A percentile compares a stretch with the other conserved stretches of the same genome.
These are phyloP conservation scores for Neonectria sp. DNA, from an alignment of 2,329 filamentous ascomycete species.

Conservation along the genomic window DNA sequence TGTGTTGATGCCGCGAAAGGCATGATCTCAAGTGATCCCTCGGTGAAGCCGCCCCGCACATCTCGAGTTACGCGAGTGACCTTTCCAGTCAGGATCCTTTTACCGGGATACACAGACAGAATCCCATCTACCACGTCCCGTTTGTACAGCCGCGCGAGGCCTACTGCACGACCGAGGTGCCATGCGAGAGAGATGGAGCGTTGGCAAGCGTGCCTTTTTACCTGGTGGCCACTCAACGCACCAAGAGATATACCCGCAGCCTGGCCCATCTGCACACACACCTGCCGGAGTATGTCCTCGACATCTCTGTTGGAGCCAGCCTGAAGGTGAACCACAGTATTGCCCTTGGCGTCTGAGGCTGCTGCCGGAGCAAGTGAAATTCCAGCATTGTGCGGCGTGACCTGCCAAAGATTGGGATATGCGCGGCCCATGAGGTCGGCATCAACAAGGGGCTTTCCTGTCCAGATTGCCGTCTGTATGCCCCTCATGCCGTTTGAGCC, in stretches of 20 bases:
- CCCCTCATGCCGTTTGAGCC: slow-evolving; percentile 33
- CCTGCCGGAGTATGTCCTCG: slow-evolving; percentile 15
- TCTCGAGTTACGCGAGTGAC: slow-evolving; percentile 14
- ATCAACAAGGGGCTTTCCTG: slow-evolving; percentile 23
- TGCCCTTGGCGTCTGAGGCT: slow-evolving; percentile 23
- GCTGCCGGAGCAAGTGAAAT: slow-evolving; percentile 16
- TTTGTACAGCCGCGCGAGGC: neutral
- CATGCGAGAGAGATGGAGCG: slow-evolving; percentile 16
- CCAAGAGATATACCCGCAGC: slow-evolving; percentile 15
- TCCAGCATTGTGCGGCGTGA: slow-evolving; percentile 18
- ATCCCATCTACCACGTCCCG: slow-evolving; percentile 12
- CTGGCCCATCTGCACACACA: slow-evolving; percentile 20
- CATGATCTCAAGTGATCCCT: slow-evolving; percentile 15
- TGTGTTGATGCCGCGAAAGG: neutral
- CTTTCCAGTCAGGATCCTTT: slow-evolving; percentile 20
- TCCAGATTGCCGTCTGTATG: slow-evolving; percentile 11
- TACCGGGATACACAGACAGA: slow-evolving; percentile 7
- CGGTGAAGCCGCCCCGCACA: slow-evolving; percentile 13
- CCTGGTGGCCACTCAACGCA: slow-evolving; percentile 9
- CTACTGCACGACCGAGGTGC: slow-evolving; percentile 9
- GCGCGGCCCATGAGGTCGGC: slow-evolving; percentile 38
- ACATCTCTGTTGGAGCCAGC: slow-evolving; percentile 8
- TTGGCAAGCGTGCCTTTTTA: slow-evolving; percentile 1
- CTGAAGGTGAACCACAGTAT: slow-evolving; percentile 16
- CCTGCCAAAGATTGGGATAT: slow-evolving; percentile 35